phyloP scores from a whole-genome alignment of 2,329 filamentous ascomycete species.

The Colletotrichum sp. region DNA sequence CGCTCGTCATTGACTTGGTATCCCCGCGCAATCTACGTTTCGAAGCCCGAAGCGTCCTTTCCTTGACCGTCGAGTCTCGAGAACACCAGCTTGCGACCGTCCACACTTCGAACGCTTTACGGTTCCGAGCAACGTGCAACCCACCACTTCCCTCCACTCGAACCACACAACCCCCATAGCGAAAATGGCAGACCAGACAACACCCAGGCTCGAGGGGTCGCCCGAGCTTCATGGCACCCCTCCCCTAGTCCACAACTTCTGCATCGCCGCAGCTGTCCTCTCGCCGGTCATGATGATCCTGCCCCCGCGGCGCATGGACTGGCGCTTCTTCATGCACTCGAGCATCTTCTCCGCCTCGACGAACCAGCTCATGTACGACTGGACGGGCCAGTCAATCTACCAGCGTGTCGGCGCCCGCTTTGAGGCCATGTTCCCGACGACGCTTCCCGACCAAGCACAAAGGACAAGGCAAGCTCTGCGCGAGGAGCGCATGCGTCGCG shows the following conservation, averaged over 20 bases:
- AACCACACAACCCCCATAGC: not conserved
- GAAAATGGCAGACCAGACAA: constrained; percentile 13
- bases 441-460: constrained; percentile 62
- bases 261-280: constrained; percentile 52
- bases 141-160: not conserved
- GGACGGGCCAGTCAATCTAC: constrained; percentile 58
- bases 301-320: constrained; percentile 56
- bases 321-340: constrained; percentile 56
- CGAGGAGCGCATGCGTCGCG: constrained; percentile 35
- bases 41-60: not conserved
- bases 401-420: constrained; percentile 50
- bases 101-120: too few species aligned
- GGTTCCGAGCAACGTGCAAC: not conserved
- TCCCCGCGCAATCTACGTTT: not conserved
- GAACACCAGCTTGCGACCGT: not conserved
- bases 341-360: constrained; percentile 56
- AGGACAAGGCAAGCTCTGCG: constrained; percentile 48
- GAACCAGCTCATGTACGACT: constrained; percentile 62
- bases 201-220: constrained; percentile 3
- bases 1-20: not conserved
- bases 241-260: constrained; percentile 49
- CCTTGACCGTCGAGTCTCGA: not conserved
- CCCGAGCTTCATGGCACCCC: constrained; percentile 26
- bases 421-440: constrained; percentile 50
- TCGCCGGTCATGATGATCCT: constrained; percentile 53